Percentiles rank a stretch among this genome's conserved stretches.
Conservation (phyloP, 1,284 basidiomycete species). For the Austroboletus novae-zelandiae region DNA sequence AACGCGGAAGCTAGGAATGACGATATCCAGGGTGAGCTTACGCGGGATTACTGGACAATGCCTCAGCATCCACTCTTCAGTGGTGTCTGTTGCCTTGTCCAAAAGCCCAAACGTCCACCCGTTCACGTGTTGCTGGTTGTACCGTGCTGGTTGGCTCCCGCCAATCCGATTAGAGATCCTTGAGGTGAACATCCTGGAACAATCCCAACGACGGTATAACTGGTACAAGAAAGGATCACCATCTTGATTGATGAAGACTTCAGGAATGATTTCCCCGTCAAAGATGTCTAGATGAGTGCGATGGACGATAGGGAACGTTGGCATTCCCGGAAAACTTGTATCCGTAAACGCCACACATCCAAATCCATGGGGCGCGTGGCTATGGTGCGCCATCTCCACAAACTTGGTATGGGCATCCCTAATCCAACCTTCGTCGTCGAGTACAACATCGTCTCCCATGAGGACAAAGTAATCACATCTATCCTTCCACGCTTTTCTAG, state of each 20-base stretch:
- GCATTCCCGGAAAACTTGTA: conserved; percentile 55
- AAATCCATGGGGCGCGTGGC: conserved; percentile 42
- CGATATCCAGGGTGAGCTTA: conserved; percentile 50
- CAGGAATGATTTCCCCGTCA: conserved; percentile 47
- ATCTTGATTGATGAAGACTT: conserved; percentile 56
- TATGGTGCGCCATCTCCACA: conserved; percentile 28
- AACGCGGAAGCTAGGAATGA: conserved; percentile 59
- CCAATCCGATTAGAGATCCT: conserved; percentile 47
- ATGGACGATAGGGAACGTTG: conserved; percentile 57
- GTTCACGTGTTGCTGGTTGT: conserved; percentile 41
- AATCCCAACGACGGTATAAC: conserved; percentile 56
- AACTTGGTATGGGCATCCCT: conserved; percentile 41
- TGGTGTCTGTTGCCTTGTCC: conserved; percentile 37
- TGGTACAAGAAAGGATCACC: conserved; percentile 59
- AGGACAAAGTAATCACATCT: conserved; percentile 51
- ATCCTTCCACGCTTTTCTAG: conserved; percentile 47
- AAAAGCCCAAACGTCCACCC: conserved; percentile 52
- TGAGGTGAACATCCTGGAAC: conserved; percentile 44
- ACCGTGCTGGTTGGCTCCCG: conserved; percentile 45
- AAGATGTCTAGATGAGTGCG: conserved; percentile 57
- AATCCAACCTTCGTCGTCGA: conserved; percentile 55
- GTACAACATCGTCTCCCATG: conserved; percentile 54
- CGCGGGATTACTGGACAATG: conserved; percentile 25
- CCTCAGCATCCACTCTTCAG: conserved; percentile 39
- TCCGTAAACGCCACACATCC: conserved; percentile 61